Percentiles rank a stretch among this genome's conserved stretches.
Conservation (phyloP, 257 asterid genomes). For the Solanum raphanifolium region DNA sequence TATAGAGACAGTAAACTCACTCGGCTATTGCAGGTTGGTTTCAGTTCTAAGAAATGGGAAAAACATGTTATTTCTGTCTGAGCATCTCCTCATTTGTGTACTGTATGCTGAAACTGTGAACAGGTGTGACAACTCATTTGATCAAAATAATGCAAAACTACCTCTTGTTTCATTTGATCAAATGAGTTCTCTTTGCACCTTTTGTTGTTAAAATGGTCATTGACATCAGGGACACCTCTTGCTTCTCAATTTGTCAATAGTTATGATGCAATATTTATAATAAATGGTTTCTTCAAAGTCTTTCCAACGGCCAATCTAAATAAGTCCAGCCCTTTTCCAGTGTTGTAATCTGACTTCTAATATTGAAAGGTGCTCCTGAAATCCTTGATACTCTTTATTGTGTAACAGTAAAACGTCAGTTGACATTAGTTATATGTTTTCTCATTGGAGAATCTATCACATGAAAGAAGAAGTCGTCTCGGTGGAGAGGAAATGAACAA, state of each 20-base stretch:
- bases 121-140: not conserved
- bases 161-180: not conserved
- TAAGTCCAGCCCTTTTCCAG: not conserved
- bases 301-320: not conserved
- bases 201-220: not conserved
- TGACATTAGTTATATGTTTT: not conserved
- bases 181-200: not conserved
- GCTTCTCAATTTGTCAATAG: not conserved
- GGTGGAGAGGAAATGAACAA: not conserved
- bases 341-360: not conserved
- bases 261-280: not conserved
- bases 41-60: not conserved
- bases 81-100: not conserved
- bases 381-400: not conserved
- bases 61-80: not conserved
- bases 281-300: not conserved
- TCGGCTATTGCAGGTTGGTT: conserved; percentile 82
- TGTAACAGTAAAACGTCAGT: not conserved
- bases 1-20: conserved; percentile 99
- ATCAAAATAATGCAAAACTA: not conserved
- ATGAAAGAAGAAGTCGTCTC: not conserved
- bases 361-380: not conserved
- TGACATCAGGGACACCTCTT: not conserved
- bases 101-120: not conserved
- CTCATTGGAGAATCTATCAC: not conserved